phyloP scores from a whole-genome alignment of 2,329 filamentous ascomycete genomes.

The Karstenula rhodostoma region DNA sequence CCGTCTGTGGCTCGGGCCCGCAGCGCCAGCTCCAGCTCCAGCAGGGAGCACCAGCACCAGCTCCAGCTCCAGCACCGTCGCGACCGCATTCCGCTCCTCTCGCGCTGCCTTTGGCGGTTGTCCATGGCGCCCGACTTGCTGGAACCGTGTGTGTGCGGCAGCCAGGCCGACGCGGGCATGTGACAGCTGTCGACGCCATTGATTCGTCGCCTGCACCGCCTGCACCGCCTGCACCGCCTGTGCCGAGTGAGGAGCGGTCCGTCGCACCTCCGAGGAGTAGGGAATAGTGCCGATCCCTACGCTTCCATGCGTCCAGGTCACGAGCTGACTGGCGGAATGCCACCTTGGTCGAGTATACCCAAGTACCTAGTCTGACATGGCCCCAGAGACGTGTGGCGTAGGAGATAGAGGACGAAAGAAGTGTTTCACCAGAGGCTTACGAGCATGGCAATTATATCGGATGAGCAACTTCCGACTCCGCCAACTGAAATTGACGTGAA shows the following conservation, averaged over 20 bases:
- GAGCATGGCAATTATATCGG: neutral
- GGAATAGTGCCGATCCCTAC: slow-evolving; percentile 28
- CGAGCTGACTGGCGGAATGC: slow-evolving; percentile 24
- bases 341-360: too few species aligned
- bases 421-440: neutral
- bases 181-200: slow-evolving; percentile 28
- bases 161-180: slow-evolving; percentile 34
- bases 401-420: neutral
- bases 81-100: slow-evolving; percentile 7
- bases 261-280: slow-evolving; percentile 37
- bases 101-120: neutral
- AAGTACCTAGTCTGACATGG: neutral
- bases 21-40: too few species aligned
- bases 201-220: slow-evolving; percentile 30
- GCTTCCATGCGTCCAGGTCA: slow-evolving; percentile 36
- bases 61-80: neutral
- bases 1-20: slow-evolving; percentile 27
- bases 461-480: neutral
- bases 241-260: slow-evolving; percentile 39
- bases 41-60: too few species aligned
- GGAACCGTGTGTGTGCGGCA: slow-evolving; percentile 3
- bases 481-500: neutral
- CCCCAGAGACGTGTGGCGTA: neutral
- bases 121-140: slow-evolving; percentile 12
- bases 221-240: slow-evolving; percentile 38